Evolutionary conservation across 257 asterid species (phyloP).

Genomic region (Fraxinus americana): DNA sequence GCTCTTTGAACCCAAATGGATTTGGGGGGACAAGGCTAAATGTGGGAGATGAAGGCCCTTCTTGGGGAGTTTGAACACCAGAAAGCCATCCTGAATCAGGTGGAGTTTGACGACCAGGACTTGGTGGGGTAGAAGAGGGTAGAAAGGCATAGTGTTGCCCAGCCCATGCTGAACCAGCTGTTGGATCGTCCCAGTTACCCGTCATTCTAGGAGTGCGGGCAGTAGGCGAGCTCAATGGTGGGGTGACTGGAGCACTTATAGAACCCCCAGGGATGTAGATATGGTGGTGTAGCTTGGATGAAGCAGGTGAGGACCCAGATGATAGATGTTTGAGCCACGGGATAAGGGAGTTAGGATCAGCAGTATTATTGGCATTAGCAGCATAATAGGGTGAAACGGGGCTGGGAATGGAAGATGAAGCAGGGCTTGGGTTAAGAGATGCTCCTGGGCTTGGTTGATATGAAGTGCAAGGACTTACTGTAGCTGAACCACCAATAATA

Average conservation of each 20-base stretch:
- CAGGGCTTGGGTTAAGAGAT: conserved; percentile 87
- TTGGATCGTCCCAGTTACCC: conserved; percentile 68
- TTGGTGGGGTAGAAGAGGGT: conserved; percentile 82
- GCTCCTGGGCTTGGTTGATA: conserved; percentile 85
- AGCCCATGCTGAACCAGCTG: conserved; percentile 59
- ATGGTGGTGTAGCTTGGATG: conserved; percentile 75
- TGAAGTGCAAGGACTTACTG: conserved; percentile 78
- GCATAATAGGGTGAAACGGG: conserved; percentile 61
- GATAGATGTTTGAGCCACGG: conserved; percentile 96
- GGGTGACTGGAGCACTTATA: conserved; percentile 96
- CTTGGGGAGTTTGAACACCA: conserved; percentile 93
- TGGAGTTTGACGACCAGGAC: conserved; percentile 81
- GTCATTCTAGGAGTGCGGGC: conserved; percentile 80
- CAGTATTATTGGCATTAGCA: conserved; percentile 41
- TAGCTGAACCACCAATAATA: conserved; percentile 60
- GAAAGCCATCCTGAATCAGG: conserved; percentile 95
- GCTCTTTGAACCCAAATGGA: conserved; percentile 75
- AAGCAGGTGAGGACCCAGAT: conserved; percentile 61
- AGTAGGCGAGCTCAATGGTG: conserved; percentile 93
- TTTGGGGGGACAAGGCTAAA: conserved; percentile 82
- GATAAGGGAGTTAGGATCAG: conserved; percentile 85
- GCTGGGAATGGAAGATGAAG: conserved; percentile 81
- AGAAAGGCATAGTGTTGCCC: conserved; percentile 67
- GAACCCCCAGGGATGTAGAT: conserved; percentile 84
- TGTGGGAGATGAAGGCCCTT: conserved; percentile 84